phyloP scores from a whole-genome alignment of 2,329 filamentous ascomycete genomes.

The Trichoderma sp. region DNA sequence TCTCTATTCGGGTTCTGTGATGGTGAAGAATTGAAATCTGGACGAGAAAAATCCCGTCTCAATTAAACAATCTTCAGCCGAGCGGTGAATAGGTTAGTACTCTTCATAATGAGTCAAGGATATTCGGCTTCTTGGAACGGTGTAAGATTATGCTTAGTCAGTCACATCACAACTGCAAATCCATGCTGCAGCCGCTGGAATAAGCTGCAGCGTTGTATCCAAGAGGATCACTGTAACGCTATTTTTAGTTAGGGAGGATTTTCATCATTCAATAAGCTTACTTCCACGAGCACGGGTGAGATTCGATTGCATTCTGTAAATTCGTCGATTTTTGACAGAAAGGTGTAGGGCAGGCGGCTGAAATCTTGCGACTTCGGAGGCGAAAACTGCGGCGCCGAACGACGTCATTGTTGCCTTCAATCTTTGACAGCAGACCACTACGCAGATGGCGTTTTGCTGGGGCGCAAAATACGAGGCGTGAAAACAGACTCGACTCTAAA shows the following conservation, averaged over 20 bases:
- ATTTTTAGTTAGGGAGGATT: not conserved
- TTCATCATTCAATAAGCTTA: not conserved
- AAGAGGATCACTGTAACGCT: not conserved
- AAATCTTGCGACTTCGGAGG: constrained; percentile 2
- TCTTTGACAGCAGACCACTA: not conserved
- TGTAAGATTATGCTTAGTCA: constrained; percentile 19
- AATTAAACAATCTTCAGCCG: not conserved
- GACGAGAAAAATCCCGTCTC: not conserved
- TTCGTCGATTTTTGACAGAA: not conserved
- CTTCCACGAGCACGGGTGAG: not conserved
- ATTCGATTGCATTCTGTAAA: not conserved
- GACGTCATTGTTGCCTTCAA: not conserved
- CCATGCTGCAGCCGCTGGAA: not conserved
- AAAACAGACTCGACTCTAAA: not conserved
- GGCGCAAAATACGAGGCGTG: not conserved
- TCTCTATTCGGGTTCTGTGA: not conserved
- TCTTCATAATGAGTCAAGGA: constrained; percentile 18
- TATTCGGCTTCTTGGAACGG: no score
- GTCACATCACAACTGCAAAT: not conserved
- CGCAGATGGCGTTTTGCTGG: not conserved
- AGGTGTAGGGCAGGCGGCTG: constrained; percentile 3
- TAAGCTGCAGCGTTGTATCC: not conserved
- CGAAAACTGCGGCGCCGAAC: not conserved
- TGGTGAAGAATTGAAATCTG: not conserved
- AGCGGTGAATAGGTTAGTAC: not conserved